These are phyloP conservation scores for Mycena haematopus DNA, from an alignment of 768 basidiomycete genomes.

Conservation along the genomic window DNA sequence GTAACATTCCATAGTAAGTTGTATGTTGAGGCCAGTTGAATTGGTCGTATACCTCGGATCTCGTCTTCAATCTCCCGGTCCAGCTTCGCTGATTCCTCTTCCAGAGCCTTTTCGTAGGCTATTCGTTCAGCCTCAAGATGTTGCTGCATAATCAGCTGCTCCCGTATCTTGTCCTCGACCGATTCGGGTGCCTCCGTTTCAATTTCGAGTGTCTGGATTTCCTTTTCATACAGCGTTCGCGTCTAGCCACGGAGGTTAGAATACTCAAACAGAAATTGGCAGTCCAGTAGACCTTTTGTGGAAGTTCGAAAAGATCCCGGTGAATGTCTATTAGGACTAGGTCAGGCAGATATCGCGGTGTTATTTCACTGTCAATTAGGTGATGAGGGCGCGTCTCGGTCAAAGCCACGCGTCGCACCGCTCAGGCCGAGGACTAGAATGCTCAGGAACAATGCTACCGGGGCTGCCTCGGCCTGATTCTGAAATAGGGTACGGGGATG, in stretches of 20 bases:
- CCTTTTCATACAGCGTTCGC: slow-evolving; percentile 84
- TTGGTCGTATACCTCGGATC: slow-evolving; percentile 64
- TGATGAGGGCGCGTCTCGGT: slow-evolving; percentile 9
- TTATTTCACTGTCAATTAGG: slow-evolving; percentile 54
- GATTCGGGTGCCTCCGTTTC: slow-evolving; percentile 58
- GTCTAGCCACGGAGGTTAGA: slow-evolving; percentile 58
- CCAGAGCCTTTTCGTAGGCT: slow-evolving; percentile 76
- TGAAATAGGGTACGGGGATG: slow-evolving; percentile 73
- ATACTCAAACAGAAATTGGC: not conserved
- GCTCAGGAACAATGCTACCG: slow-evolving; percentile 69
- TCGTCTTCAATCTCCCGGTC: slow-evolving; percentile 89
- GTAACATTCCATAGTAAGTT: slow-evolving; percentile 5
- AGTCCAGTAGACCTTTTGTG: slow-evolving; percentile 66
- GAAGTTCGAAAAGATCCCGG: slow-evolving; percentile 89
- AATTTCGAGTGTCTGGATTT: slow-evolving; percentile 76
- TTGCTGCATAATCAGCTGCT: slow-evolving; percentile 69
- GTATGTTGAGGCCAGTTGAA: not conserved
- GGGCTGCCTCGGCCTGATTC: slow-evolving; percentile 64
- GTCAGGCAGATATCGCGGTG: slow-evolving; percentile 72
- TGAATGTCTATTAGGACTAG: slow-evolving; percentile 90
- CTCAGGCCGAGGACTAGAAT: slow-evolving; percentile 46
- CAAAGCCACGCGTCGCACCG: slow-evolving; percentile 50
- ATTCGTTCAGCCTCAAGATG: slow-evolving; percentile 74
- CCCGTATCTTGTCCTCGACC: slow-evolving; percentile 77
- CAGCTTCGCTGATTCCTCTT: slow-evolving; percentile 82